Evolutionary conservation across 2,329 filamentous ascomycete genomes (phyloP).

Genomic region (Penicillium sp.): DNA sequence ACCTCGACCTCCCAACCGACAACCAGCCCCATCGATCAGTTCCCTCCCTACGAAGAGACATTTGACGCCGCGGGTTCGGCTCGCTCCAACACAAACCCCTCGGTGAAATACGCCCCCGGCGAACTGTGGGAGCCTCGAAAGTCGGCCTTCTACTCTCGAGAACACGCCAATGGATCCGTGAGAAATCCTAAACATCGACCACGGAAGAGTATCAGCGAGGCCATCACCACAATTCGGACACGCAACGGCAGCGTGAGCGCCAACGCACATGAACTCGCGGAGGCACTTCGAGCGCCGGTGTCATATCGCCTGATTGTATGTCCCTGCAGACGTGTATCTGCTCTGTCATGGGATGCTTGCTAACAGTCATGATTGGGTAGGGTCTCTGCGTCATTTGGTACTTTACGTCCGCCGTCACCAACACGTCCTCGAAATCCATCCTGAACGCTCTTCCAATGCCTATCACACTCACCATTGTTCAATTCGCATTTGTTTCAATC

Average conservation of each 20-base stretch:
- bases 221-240: conserved; percentile 74
- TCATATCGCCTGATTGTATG: conserved; percentile 82
- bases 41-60: conserved; percentile 40
- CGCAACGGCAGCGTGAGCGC: conserved; percentile 81
- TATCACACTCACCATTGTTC: conserved; percentile 82
- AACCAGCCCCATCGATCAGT: conserved; percentile 39
- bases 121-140: conserved; percentile 61
- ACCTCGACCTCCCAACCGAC: conserved; percentile 27
- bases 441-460: conserved; percentile 86
- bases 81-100: conserved; percentile 22
- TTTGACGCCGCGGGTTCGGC: conserved; percentile 27
- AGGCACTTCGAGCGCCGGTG: conserved; percentile 82
- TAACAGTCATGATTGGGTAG: conserved; percentile 46
- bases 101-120: conserved; percentile 31
- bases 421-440: conserved; percentile 96
- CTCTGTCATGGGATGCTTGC: conserved; percentile 59
- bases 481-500: conserved; percentile 87
- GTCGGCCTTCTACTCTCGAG: conserved; percentile 46
- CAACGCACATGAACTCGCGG: conserved; percentile 88
- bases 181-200: conserved; percentile 53
- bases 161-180: conserved; percentile 35
- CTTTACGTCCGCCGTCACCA: conserved; percentile 88
- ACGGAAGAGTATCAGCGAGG: conserved; percentile 84
- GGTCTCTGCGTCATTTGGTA: conserved; percentile 87
- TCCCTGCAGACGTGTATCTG: conserved; percentile 4